phyloP scores from a whole-genome alignment of 768 basidiomycete genomes.

The Boletellus ananas region DNA sequence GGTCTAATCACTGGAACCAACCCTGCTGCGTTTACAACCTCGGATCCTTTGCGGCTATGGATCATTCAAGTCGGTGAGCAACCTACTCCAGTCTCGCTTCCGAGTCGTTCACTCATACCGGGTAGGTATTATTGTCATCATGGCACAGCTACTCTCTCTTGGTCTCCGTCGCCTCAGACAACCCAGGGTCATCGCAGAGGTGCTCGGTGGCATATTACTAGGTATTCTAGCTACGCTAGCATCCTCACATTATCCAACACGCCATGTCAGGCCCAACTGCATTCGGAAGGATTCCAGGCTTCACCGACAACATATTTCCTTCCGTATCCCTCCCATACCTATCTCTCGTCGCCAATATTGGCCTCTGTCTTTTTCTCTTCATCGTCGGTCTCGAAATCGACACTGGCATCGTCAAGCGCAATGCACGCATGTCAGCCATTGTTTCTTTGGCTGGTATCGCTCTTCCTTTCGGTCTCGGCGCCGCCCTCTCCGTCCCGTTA shows the following conservation, averaged over 20 bases:
- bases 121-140: slow-evolving; percentile 76
- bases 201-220: slow-evolving; percentile 87
- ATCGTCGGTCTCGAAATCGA: slow-evolving; percentile 94
- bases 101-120: background rate
- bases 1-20: slow-evolving; percentile 74
- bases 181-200: slow-evolving; percentile 81
- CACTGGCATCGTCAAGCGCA: slow-evolving; percentile 67
- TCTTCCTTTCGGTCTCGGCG: slow-evolving; percentile 85
- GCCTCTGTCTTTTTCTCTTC: slow-evolving; percentile 84
- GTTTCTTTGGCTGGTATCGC: slow-evolving; percentile 83
- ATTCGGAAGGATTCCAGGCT: slow-evolving; percentile 82
- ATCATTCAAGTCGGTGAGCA: slow-evolving; percentile 72
- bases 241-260: background rate
- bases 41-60: slow-evolving; percentile 74
- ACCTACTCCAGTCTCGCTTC: background rate
- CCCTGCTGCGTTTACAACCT: slow-evolving; percentile 58
- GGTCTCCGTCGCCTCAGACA: slow-evolving; percentile 72
- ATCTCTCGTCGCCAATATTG: slow-evolving; percentile 84
- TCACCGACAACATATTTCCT: slow-evolving; percentile 85
- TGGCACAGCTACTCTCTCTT: slow-evolving; percentile 73
- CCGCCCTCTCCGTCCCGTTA: slow-evolving; percentile 59
- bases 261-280: slow-evolving; percentile 41
- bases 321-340: slow-evolving; percentile 66
- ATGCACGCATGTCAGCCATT: slow-evolving; percentile 60
- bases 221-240: slow-evolving; percentile 48